Percentiles rank a stretch among this genome's conserved stretches.
Evolutionary conservation across 2,329 filamentous ascomycete genomes (phyloP).

Genomic region (Ophiognomonia clavigignenti-juglandacearum): DNA sequence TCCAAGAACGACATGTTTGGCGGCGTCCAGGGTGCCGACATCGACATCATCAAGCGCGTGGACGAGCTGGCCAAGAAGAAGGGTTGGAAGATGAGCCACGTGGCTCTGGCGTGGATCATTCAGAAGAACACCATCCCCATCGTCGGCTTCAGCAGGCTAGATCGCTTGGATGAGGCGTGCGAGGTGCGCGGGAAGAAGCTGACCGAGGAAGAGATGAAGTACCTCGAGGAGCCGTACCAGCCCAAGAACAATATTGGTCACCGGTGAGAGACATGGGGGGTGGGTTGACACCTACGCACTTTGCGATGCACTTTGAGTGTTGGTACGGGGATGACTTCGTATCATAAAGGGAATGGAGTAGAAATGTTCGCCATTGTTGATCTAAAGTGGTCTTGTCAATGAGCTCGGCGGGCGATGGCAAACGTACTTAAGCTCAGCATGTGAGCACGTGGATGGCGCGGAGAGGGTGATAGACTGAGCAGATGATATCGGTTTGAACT

Average conservation of each 20-base stretch:
- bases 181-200: conserved; percentile 29
- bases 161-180: conserved; percentile 46
- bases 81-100: conserved; percentile 17
- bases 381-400: too few relatives aligned
- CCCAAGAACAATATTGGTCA: conserved; percentile 30
- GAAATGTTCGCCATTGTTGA: too few relatives aligned
- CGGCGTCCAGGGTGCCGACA: not conserved
- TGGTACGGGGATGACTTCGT: too few relatives aligned
- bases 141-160: conserved; percentile 19
- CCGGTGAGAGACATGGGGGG: too few relatives aligned
- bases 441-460: too few relatives aligned
- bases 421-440: too few relatives aligned
- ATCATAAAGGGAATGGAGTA: too few relatives aligned
- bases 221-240: conserved; percentile 46
- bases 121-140: conserved; percentile 1
- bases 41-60: not conserved
- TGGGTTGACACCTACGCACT: too few relatives aligned
- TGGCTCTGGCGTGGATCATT: not conserved
- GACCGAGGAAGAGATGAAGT: conserved; percentile 41
- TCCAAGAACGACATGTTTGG: conserved; percentile 11
- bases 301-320: too few relatives aligned
- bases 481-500: too few relatives aligned
- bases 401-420: too few relatives aligned
- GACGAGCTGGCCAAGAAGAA: conserved; percentile 2
- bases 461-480: too few relatives aligned